Percentiles rank a stretch among this genome's conserved stretches.
Conservation (phyloP, 257 asterid species). For the Nicotiana noctiflora region DNA sequence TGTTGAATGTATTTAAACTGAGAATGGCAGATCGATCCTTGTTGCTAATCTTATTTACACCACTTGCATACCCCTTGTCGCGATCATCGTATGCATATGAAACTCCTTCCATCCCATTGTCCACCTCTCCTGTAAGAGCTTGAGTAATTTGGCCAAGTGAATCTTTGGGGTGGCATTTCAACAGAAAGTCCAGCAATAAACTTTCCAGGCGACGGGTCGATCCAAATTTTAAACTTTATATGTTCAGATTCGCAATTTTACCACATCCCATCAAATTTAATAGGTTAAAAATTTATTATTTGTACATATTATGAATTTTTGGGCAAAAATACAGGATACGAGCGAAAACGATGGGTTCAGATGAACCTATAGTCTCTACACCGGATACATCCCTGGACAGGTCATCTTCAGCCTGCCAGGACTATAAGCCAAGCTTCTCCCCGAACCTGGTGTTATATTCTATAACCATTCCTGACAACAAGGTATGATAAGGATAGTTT, state of each 20-base stretch:
- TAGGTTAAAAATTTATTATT: too few relatives aligned
- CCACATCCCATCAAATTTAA: too few relatives aligned
- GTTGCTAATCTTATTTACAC: neutral
- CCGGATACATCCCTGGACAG: too few relatives aligned
- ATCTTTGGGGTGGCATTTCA: constrained; percentile 14
- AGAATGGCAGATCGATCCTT: constrained; percentile 8
- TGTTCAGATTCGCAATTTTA: too few relatives aligned
- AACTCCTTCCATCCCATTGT: too few relatives aligned
- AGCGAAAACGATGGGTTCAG: too few relatives aligned
- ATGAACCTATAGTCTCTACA: too few relatives aligned
- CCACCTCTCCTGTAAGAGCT: constrained; percentile 16
- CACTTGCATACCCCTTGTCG: constrained; percentile 15
- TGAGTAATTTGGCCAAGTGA: constrained; percentile 10
- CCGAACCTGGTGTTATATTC: constrained; percentile 6
- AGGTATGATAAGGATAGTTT: constrained; percentile 2
- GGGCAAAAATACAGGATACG: too few relatives aligned
- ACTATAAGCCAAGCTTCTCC: neutral
- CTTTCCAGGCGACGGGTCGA: constrained; percentile 18
- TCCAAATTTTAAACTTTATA: too few relatives aligned
- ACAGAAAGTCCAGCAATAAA: constrained; percentile 4
- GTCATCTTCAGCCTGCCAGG: neutral
- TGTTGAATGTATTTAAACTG: neutral
- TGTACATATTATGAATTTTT: too few relatives aligned
- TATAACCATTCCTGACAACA: neutral
- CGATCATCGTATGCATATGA: too few relatives aligned